Conservation (phyloP, 2,329 filamentous ascomycete genomes). For the Penicillium sp. region DNA sequence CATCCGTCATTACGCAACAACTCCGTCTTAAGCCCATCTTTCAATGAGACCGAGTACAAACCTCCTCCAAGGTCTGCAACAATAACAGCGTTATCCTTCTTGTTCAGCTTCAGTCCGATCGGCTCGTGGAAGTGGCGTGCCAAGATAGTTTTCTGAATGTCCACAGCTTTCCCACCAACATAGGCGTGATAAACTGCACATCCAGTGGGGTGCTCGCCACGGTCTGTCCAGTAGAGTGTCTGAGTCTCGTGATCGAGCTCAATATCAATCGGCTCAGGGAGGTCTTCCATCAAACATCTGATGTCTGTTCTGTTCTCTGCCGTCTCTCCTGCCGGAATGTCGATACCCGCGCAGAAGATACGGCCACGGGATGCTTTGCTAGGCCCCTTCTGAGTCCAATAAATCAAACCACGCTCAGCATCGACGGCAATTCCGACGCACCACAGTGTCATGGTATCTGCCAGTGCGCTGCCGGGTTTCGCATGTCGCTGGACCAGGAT, state of each 20-base stretch:
- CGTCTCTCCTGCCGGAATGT: constrained; percentile 36
- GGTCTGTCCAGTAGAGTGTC: constrained; percentile 61
- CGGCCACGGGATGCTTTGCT: constrained; percentile 54
- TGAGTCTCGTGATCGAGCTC: constrained; percentile 50
- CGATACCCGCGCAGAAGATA: constrained; percentile 55
- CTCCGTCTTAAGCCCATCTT: background rate
- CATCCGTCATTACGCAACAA: constrained; percentile 2
- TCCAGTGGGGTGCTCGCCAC: constrained; percentile 57
- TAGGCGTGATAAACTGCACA: constrained; percentile 2
- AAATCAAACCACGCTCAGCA: constrained; percentile 47
- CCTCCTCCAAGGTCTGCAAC: constrained; percentile 31
- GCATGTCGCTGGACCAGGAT: constrained; percentile 41
- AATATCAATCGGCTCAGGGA: constrained; percentile 60
- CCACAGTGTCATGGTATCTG: constrained; percentile 44
- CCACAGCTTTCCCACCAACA: constrained; percentile 45
- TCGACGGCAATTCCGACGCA: constrained; percentile 59
- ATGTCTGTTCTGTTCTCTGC: constrained; percentile 43
- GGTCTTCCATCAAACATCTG: constrained; percentile 38
- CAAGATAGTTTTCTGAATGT: constrained; percentile 28
- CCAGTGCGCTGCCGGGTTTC: constrained; percentile 19
- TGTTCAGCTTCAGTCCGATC: constrained; percentile 28
- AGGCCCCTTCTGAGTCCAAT: constrained; percentile 62
- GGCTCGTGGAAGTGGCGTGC: constrained; percentile 26
- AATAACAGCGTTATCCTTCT: constrained; percentile 18
- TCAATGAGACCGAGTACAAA: constrained; percentile 20